phyloP scores from a whole-genome alignment of 1,284 basidiomycete genomes.

The Wolfiporia cocos region DNA sequence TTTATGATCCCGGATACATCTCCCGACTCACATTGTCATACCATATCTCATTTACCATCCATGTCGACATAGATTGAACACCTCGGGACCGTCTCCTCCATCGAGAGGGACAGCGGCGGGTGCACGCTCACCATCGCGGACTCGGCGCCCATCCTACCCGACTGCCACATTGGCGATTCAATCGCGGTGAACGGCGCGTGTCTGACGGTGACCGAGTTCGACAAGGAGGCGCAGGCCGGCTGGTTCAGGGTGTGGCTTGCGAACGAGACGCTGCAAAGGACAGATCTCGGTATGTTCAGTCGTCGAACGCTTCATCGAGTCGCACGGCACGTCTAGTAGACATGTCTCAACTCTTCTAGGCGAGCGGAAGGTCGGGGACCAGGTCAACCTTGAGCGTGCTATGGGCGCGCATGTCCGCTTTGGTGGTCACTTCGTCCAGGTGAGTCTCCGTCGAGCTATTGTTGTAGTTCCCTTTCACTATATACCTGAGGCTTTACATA shows the following conservation, averaged over 20 bases:
- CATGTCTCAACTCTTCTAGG: conserved; percentile 35
- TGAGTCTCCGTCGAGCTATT: no score
- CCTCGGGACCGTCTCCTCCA: conserved; percentile 64
- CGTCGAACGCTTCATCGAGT: not conserved
- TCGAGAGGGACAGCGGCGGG: conserved; percentile 63
- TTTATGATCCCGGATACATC: not conserved
- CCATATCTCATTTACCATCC: not conserved
- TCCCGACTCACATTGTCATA: not conserved
- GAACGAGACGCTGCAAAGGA: conserved; percentile 90
- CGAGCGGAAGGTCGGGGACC: conserved; percentile 72
- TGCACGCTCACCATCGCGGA: conserved; percentile 83
- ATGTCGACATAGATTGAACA: conserved; percentile 63
- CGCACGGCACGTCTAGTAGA: not conserved
- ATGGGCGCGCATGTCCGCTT: conserved; percentile 91
- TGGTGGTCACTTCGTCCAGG: conserved; percentile 98
- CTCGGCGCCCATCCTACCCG: conserved; percentile 73
- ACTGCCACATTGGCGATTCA: conserved; percentile 92
- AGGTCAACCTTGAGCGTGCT: conserved; percentile 92
- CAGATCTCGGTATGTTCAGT: conserved; percentile 72
- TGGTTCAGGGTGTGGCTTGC: conserved; percentile 95
- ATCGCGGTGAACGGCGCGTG: conserved; percentile 84
- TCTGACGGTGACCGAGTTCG: conserved; percentile 87
- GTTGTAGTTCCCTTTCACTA: no score
- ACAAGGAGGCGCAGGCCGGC: conserved; percentile 50
- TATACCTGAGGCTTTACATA: no score